Evolutionary conservation across 257 asterid genomes (phyloP), one percentile per base, ranked within the genome.

Genomic region (Solanum commersonii): DNA sequence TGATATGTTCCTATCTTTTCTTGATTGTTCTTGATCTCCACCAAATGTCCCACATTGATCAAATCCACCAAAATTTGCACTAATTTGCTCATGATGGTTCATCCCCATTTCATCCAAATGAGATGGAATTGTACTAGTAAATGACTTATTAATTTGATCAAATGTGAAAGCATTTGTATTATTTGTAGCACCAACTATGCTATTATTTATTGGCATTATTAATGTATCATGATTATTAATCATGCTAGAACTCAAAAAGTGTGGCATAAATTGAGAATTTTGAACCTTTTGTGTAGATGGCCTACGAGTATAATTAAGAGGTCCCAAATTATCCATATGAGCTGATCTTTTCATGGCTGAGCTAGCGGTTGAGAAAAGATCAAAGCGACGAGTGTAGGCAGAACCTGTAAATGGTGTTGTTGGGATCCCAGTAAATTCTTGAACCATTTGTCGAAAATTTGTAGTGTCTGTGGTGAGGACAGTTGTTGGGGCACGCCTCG

Each of bases 241-340:
- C 89, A 84, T 22, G 92, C 27, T 76, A 89, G 93, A 65, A 88
- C 91, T 71, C 73, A 88, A 49, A 65, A 73, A 74, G 4, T 84
- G 89, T 2, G 89, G 70, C 31, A 84, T 42, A 70, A 87, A 74
- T 33, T 78, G 88, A 34, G 89, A 81, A 70, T 86, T 83, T 10
- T 85, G 89, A 34, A 49, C 71, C 73, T 90, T 93, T 35, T 92
- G 92, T 3, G 94, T 90, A 1, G 96, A 87, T 49, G 97, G 94
- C 84, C 94, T 87, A 35, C 92, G 87, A 10, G 95, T 93, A 73
- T 91, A 93, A 0, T 52, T 52, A 52, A 52, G 63, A 52, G 63
- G 63, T 52, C 92, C 92, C 25, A 91, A 60, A 7, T 84, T 40
- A 68, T 92, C 94, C 25, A 92, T 68, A 74, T 91, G 89, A 22